phyloP scores from a whole-genome alignment of 176 grass and related monocot genomes.

The Musa itinerans region DNA sequence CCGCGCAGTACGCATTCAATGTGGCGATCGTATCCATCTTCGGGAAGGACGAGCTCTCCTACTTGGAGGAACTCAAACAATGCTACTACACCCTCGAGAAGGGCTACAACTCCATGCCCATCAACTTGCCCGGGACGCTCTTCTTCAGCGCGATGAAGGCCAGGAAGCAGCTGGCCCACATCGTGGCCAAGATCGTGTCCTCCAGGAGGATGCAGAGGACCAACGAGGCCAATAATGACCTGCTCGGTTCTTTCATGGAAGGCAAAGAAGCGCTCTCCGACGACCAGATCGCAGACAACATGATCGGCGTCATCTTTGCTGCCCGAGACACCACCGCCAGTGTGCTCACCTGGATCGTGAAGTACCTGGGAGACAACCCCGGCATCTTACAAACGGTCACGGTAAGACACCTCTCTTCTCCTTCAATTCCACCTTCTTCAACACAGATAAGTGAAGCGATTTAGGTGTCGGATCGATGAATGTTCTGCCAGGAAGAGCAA shows the following conservation, averaged over 20 bases:
- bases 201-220: background rate
- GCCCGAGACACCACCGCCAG: constrained; percentile 65
- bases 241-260: constrained; percentile 34
- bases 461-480: no score
- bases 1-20: constrained; percentile 82
- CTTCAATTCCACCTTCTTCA: no score
- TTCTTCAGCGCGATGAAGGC: constrained; percentile 23
- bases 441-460: no score
- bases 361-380: constrained; percentile 74
- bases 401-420: constrained; percentile 30
- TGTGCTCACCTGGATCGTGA: constrained; percentile 57
- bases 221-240: background rate
- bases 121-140: constrained; percentile 17
- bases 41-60: constrained; percentile 71
- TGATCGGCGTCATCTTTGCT: constrained; percentile 53
- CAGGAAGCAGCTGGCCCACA: constrained; percentile 23
- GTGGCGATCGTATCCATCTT: constrained; percentile 95
- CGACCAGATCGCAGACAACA: constrained; percentile 52
- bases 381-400: constrained; percentile 59
- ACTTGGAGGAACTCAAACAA: constrained; percentile 88
- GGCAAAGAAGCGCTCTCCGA: constrained; percentile 31
- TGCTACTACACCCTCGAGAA: constrained; percentile 95
- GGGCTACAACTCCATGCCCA: constrained; percentile 98
- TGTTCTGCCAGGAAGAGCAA: constrained; percentile 57
- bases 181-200: constrained; percentile 24